phyloP scores from a whole-genome alignment of 495 filamentous ascomycete species.

The Podospora conica region DNA sequence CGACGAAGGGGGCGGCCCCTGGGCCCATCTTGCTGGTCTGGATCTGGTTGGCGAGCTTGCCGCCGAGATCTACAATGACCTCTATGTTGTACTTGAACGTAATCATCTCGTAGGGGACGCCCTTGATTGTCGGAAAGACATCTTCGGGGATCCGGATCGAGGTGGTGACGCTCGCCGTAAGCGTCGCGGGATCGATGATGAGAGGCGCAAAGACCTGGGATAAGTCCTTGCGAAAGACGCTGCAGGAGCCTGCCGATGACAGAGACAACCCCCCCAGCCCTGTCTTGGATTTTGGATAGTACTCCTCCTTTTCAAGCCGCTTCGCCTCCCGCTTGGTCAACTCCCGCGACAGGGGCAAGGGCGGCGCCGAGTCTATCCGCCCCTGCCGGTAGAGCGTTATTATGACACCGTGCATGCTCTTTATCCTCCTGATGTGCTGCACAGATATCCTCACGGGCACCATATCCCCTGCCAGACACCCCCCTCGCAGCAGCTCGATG shows the following conservation, averaged over 20 bases:
- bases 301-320: slow-evolving; percentile 66
- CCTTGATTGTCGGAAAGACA: slow-evolving; percentile 84
- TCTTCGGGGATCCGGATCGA: slow-evolving; percentile 84
- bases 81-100: slow-evolving; percentile 91
- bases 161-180: slow-evolving; percentile 69
- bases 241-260: slow-evolving; percentile 71
- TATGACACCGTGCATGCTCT: slow-evolving; percentile 86
- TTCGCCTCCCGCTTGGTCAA: slow-evolving; percentile 57
- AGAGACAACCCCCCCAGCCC: slow-evolving; percentile 78
- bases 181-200: slow-evolving; percentile 72
- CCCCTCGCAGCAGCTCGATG: slow-evolving; percentile 74
- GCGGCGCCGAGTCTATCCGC: slow-evolving; percentile 81
- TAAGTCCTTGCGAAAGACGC: slow-evolving; percentile 89
- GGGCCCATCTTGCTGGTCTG: slow-evolving; percentile 34
- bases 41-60: slow-evolving; percentile 62
- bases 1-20: slow-evolving; percentile 10
- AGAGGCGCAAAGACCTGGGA: slow-evolving; percentile 80
- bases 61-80: slow-evolving; percentile 84
- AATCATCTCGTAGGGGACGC: slow-evolving; percentile 85
- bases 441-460: slow-evolving; percentile 75
- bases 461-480: slow-evolving; percentile 79
- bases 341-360: slow-evolving; percentile 48
- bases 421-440: slow-evolving; percentile 78
- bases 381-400: slow-evolving; percentile 89
- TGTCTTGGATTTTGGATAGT: slow-evolving; percentile 64